Conservation (phyloP, 2,329 filamentous ascomycete genomes). For the Xylaria sp. region DNA sequence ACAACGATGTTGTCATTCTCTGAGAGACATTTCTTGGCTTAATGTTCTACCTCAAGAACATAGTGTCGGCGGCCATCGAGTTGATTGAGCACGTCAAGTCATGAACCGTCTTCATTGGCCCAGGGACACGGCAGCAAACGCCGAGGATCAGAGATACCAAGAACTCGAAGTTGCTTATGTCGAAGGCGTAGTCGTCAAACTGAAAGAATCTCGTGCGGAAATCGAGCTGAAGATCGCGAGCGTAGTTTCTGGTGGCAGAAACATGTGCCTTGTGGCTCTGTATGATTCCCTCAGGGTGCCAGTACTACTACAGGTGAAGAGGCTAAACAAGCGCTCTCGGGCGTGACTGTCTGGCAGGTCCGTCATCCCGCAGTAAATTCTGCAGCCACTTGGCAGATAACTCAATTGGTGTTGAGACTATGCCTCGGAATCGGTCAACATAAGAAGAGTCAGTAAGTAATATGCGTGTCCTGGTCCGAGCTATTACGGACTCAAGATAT, state of each 20-base stretch:
- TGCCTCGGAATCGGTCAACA: slow-evolving; percentile 30
- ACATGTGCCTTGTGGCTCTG: slow-evolving; percentile 33
- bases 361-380: slow-evolving; percentile 10
- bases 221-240: slow-evolving; percentile 32
- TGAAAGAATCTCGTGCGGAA: slow-evolving; percentile 31
- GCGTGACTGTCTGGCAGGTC: slow-evolving; percentile 14
- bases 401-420: slow-evolving; percentile 30
- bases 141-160: slow-evolving; percentile 33
- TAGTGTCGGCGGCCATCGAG: slow-evolving; percentile 26
- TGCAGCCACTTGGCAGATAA: slow-evolving; percentile 27
- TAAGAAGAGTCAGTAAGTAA: slow-evolving; percentile 33
- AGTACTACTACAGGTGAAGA: slow-evolving; percentile 41
- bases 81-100: slow-evolving; percentile 32
- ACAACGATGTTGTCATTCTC: slow-evolving; percentile 36
- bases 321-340: slow-evolving; percentile 37
- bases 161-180: slow-evolving; percentile 36
- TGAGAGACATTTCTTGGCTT: slow-evolving; percentile 37
- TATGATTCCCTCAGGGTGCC: slow-evolving; percentile 41
- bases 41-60: slow-evolving; percentile 39
- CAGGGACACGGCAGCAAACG: slow-evolving; percentile 33
- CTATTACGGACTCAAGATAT: slow-evolving; percentile 41
- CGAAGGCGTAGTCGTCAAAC: slow-evolving; percentile 36
- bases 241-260: slow-evolving; percentile 33
- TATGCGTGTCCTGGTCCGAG: slow-evolving; percentile 33
- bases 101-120: slow-evolving; percentile 27